A percentile compares a stretch with the other conserved stretches of the same genome.
These are phyloP conservation scores for Zygosaccharomyces pseudobailii DNA, from an alignment of 1,139 yeast species.

Conservation along the genomic window DNA sequence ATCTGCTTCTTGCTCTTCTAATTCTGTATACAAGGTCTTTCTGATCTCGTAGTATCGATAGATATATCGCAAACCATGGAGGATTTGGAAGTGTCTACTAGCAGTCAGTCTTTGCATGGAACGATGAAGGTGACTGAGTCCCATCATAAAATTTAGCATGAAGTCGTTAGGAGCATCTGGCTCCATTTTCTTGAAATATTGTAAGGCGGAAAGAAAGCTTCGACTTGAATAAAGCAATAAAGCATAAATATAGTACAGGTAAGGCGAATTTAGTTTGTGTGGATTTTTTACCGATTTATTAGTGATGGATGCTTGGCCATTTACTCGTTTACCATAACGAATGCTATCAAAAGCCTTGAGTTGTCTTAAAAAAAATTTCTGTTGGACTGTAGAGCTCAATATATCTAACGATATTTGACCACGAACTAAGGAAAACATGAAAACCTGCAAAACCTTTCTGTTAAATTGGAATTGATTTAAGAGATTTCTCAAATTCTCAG, in stretches of 20 bases:
- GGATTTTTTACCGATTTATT: constrained; percentile 41
- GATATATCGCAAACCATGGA: constrained; percentile 80
- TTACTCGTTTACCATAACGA: constrained; percentile 46
- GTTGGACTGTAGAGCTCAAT: constrained; percentile 76
- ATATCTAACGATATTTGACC: constrained; percentile 56
- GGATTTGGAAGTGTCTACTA: constrained; percentile 78
- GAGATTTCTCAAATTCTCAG: constrained; percentile 56
- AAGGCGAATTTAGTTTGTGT: constrained; percentile 55
- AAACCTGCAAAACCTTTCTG: constrained; percentile 60
- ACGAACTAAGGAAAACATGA: constrained; percentile 47
- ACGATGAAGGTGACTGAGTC: constrained; percentile 81
- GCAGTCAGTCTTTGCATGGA: constrained; percentile 86
- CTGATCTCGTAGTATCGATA: constrained; percentile 60
- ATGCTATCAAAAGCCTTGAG: constrained; percentile 81
- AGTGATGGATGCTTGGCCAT: constrained; percentile 75
- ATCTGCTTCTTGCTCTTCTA: constrained; percentile 69
- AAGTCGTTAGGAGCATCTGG: constrained; percentile 69
- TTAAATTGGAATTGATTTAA: constrained; percentile 71
- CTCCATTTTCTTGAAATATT: constrained; percentile 59
- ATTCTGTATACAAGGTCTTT: constrained; percentile 32
- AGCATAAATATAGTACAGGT: constrained; percentile 72
- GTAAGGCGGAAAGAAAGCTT: constrained; percentile 75
- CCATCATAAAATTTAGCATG: constrained; percentile 66
- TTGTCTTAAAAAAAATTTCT: constrained; percentile 83
- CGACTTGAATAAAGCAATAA: constrained; percentile 76